A percentile compares a stretch with the other conserved stretches of the same genome.
Conservation (phyloP, 2,329 filamentous ascomycete genomes). For the Hirsutella thompsonii region DNA sequence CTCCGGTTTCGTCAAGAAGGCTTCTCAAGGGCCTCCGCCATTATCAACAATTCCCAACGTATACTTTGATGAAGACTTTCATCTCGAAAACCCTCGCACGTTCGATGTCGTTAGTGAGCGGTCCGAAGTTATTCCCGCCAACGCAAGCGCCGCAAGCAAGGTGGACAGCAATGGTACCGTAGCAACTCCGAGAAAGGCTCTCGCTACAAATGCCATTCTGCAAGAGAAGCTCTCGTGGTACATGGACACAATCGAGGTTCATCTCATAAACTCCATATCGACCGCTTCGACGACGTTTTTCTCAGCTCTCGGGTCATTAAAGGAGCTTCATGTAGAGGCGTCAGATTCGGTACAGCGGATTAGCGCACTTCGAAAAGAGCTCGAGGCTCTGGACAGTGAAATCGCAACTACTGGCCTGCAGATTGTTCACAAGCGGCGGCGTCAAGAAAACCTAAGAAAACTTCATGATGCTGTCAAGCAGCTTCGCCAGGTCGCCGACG, state of each 20-base stretch:
- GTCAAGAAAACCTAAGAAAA: slow-evolving; percentile 73
- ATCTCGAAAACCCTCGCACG: slow-evolving; percentile 86
- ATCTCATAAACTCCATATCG: slow-evolving; percentile 91
- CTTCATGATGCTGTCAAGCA: slow-evolving; percentile 75
- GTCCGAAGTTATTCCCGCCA: slow-evolving; percentile 77
- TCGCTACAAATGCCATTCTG: slow-evolving; percentile 92
- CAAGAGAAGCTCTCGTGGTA: slow-evolving; percentile 99
- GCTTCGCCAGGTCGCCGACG: slow-evolving; percentile 64
- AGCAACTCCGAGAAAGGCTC: slow-evolving; percentile 58
- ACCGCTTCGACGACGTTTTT: slow-evolving; percentile 95
- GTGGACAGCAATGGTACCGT: slow-evolving; percentile 42
- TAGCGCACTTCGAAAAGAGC: slow-evolving; percentile 63
- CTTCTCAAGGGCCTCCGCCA: slow-evolving; percentile 63
- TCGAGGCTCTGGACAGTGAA: slow-evolving; percentile 71
- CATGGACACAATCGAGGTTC: slow-evolving; percentile 97
- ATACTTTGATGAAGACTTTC: slow-evolving; percentile 92
- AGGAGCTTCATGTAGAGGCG: slow-evolving; percentile 83
- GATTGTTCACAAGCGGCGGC: slow-evolving; percentile 69
- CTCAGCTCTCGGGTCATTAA: slow-evolving; percentile 78
- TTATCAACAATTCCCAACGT: slow-evolving; percentile 84
- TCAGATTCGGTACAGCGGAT: slow-evolving; percentile 84
- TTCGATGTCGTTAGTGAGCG: slow-evolving; percentile 95
- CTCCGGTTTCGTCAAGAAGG: slow-evolving; percentile 40
- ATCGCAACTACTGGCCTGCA: slow-evolving; percentile 77
- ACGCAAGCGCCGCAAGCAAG: slow-evolving; percentile 40